Percentiles rank a stretch among this genome's conserved stretches.
These are phyloP conservation scores for Brassica juncea DNA, from an alignment of 345 rosid genomes.

Conservation along the genomic window DNA sequence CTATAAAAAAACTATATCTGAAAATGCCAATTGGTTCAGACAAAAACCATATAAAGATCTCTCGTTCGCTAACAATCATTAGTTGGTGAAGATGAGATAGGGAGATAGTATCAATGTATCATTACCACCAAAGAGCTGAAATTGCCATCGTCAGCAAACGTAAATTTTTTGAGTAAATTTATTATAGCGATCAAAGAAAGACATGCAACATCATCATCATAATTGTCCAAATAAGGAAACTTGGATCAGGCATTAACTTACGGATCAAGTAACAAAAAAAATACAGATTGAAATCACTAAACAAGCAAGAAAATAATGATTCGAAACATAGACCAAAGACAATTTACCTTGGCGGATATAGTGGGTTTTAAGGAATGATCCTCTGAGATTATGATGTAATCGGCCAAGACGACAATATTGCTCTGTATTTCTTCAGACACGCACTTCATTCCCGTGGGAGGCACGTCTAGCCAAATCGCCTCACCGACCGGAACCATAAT, in stretches of 20 bases:
- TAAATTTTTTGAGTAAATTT: background rate
- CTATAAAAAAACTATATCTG: background rate
- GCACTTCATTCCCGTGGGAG: conserved; percentile 83
- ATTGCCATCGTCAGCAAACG: background rate
- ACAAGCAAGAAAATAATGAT: background rate
- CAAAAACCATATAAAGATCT: background rate
- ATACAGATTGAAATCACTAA: conserved; percentile 20
- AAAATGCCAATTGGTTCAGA: background rate
- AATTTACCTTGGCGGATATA: conserved; percentile 60
- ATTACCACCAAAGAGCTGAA: background rate
- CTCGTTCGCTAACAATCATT: background rate
- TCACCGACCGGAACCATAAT: conserved; percentile 35
- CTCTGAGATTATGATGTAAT: conserved; percentile 70
- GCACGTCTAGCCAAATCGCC: conserved; percentile 76
- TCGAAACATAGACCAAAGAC: background rate
- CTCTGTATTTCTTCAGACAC: conserved; percentile 91
- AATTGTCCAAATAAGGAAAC: conserved; percentile 1
- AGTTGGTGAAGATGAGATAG: background rate
- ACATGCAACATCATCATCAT: background rate
- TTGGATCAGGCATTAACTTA: background rate
- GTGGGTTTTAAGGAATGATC: conserved; percentile 45
- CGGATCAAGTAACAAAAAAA: conserved; percentile 28
- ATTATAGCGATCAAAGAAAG: conserved; percentile 1
- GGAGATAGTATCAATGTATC: background rate
- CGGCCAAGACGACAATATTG: conserved; percentile 79